phyloP scores from a whole-genome alignment of 768 basidiomycete genomes.

The Paxillus involutus region DNA sequence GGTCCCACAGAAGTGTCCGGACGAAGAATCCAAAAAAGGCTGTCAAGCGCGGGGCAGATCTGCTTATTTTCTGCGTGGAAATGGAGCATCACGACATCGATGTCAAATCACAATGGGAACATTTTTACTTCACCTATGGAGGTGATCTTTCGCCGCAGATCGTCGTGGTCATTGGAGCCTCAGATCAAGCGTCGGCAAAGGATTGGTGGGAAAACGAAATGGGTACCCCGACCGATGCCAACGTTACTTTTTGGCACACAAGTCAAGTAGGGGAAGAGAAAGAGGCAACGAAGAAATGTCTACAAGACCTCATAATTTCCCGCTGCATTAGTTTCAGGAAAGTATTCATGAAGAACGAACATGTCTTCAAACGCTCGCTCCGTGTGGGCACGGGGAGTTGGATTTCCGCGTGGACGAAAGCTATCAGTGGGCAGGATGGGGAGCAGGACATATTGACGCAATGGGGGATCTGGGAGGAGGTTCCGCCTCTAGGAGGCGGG shows the following conservation, averaged over 20 bases:
- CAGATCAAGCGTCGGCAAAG: slow-evolving; percentile 12
- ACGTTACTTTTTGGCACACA: slow-evolving; percentile 10
- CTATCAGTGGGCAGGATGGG: background rate
- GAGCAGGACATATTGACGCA: slow-evolving; percentile 20
- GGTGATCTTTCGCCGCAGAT: slow-evolving; percentile 27
- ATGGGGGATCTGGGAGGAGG: slow-evolving; percentile 16
- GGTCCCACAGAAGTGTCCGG: slow-evolving; percentile 8
- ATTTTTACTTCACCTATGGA: slow-evolving; percentile 25
- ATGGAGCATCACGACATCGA: slow-evolving; percentile 4
- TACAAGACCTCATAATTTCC: slow-evolving; percentile 17
- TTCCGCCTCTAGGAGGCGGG: too few species aligned
- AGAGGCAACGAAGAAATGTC: background rate
- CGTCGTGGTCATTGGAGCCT: slow-evolving; percentile 21
- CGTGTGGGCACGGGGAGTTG: slow-evolving; percentile 12
- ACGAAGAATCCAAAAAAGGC: slow-evolving; percentile 8
- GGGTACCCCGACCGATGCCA: slow-evolving; percentile 2
- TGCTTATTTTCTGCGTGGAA: slow-evolving; percentile 25
- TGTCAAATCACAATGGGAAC: slow-evolving; percentile 25
- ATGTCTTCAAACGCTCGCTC: slow-evolving; percentile 13
- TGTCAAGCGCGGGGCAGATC: slow-evolving; percentile 24
- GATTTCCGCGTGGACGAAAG: slow-evolving; percentile 8
- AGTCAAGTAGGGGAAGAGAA: background rate
- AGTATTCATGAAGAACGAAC: slow-evolving; percentile 3
- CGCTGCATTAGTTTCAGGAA: slow-evolving; percentile 23
- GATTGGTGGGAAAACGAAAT: slow-evolving; percentile 19